Percentiles rank a stretch among this genome's conserved stretches.
Conservation (phyloP, 257 asterid species). For the Ocimum tenuiflorum region DNA sequence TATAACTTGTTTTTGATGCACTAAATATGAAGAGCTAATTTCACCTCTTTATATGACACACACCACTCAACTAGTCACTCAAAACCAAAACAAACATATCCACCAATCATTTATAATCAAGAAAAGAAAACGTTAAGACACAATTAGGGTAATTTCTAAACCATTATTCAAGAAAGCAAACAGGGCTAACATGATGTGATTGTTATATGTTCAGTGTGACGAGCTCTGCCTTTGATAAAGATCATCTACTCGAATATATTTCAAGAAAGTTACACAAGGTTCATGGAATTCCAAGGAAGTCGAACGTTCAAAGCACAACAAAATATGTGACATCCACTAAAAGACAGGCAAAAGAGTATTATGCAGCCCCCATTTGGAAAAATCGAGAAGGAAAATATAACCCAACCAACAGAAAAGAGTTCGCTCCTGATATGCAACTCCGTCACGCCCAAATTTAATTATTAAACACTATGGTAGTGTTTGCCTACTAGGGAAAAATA, state of each 20-base stretch:
- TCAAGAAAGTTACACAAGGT: background rate
- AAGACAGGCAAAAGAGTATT: background rate
- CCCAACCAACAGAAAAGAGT: background rate
- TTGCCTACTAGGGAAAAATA: background rate
- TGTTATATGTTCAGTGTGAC: background rate
- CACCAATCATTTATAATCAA: too few species aligned
- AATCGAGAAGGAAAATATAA: background rate
- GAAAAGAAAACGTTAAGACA: background rate
- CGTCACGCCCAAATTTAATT: background rate
- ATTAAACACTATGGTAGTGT: background rate
- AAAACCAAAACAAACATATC: background rate
- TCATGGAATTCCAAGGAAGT: background rate
- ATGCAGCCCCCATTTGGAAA: background rate
- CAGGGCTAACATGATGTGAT: background rate
- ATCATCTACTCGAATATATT: background rate
- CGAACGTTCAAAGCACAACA: background rate
- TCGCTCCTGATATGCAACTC: background rate
- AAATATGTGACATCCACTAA: background rate
- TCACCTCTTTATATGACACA: too few species aligned
- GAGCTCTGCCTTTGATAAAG: background rate
- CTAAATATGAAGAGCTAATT: background rate
- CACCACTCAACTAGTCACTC: background rate
- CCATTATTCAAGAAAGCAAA: background rate
- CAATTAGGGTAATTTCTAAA: background rate
- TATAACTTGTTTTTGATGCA: too few species aligned